Percentiles rank a stretch among this genome's conserved stretches.
Evolutionary conservation across 768 basidiomycete species (phyloP).

Genomic region (Hydnum rufescens): DNA sequence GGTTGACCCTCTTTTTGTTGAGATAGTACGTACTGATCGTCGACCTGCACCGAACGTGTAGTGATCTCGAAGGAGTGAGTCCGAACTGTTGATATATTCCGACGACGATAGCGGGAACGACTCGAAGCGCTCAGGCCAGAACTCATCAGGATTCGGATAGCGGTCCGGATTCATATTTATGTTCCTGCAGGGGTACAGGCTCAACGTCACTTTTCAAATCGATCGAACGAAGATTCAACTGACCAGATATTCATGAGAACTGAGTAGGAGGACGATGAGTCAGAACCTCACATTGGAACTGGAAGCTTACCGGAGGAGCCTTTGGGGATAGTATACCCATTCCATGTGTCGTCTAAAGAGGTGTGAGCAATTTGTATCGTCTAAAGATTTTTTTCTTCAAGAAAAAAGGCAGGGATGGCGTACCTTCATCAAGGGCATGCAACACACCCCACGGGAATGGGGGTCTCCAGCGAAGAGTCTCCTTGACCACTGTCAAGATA

Average conservation of each 20-base stretch:
- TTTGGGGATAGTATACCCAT: background rate
- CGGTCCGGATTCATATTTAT: slow-evolving; percentile 1
- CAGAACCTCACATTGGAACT: background rate
- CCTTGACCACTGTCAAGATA: background rate
- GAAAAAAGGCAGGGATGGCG: too few relatives aligned
- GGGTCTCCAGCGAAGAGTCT: background rate
- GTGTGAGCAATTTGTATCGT: background rate
- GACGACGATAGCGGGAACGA: background rate
- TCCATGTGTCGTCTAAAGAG: background rate
- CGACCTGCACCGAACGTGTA: background rate
- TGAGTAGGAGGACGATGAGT: background rate
- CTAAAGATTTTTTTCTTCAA: too few relatives aligned
- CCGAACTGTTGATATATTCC: background rate
- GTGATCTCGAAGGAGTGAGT: background rate
- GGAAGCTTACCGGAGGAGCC: background rate
- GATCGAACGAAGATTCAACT: too few relatives aligned
- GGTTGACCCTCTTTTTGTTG: background rate
- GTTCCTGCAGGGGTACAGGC: background rate
- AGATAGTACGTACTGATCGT: background rate
- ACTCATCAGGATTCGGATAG: background rate
- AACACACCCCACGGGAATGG: background rate
- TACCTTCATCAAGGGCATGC: background rate
- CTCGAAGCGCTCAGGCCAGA: slow-evolving; percentile 1
- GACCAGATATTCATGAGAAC: background rate
- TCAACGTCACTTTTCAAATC: too few relatives aligned